These are phyloP conservation scores for Crithidia thermophila DNA, from an alignment of 208 protist species.

Conservation along the genomic window DNA sequence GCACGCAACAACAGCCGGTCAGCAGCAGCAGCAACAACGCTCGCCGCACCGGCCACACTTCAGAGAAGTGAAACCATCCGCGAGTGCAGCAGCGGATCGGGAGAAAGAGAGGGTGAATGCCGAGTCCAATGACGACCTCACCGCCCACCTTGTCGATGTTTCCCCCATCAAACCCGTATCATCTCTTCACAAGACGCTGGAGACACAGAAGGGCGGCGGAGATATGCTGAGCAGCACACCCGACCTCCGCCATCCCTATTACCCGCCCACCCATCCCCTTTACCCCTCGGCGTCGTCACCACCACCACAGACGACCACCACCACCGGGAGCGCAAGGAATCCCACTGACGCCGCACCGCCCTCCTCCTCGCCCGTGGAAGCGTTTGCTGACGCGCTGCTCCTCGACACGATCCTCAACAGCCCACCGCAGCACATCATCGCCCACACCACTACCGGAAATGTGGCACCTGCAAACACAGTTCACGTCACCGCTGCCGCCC, in stretches of 20 bases:
- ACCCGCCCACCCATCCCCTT: neutral
- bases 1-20: neutral
- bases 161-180: constrained; percentile 1
- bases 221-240: neutral
- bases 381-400: constrained; percentile 52
- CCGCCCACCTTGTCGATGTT: neutral
- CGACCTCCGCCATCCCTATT: too few species aligned
- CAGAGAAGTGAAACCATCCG: too few species aligned
- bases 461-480: neutral
- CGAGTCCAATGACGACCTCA: neutral
- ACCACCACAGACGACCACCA: neutral
- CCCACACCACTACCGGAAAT: neutral
- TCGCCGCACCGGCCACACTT: too few species aligned
- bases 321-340: neutral
- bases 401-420: constrained; percentile 15
- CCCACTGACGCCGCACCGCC: neutral
- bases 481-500: neutral
- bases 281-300: neutral
- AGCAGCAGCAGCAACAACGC: neutral
- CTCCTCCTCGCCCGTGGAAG: constrained; percentile 39
- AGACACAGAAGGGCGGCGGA: neutral
- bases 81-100: neutral
- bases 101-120: neutral
- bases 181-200: too few species aligned
- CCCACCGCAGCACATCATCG: neutral